phyloP scores from a whole-genome alignment of 441 rosid genomes.

The Corymbia calophylla region DNA sequence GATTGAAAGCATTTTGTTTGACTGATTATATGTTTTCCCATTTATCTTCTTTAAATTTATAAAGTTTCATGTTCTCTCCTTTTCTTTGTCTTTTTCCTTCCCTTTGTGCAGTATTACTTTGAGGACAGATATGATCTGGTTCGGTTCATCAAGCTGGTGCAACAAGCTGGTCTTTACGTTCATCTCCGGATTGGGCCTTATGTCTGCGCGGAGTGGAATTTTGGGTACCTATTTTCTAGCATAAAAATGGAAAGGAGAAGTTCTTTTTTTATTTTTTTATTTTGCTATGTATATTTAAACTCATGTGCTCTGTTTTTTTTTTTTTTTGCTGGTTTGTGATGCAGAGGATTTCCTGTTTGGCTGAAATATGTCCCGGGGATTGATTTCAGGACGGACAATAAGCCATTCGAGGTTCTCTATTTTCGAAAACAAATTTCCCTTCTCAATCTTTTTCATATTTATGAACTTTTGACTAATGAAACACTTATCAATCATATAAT shows the following conservation, averaged over 20 bases:
- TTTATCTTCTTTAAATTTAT: neutral
- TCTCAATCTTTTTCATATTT: neutral
- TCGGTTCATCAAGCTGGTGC: constrained; percentile 3
- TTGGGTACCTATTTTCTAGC: neutral
- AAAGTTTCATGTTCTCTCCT: neutral
- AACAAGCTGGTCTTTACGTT: constrained; percentile 4
- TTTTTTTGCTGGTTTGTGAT: neutral
- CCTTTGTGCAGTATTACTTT: neutral
- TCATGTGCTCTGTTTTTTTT: neutral
- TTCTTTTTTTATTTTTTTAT: neutral
- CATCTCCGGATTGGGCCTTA: constrained; percentile 12
- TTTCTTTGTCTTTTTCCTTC: neutral
- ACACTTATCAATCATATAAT: neutral
- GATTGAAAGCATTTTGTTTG: neutral
- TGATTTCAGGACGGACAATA: constrained; percentile 1
- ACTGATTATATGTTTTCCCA: neutral
- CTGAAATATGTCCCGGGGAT: constrained; percentile 8
- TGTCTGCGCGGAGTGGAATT: constrained; percentile 9
- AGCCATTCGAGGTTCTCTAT: constrained; percentile 1
- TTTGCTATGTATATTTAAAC: neutral
- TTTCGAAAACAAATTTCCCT: neutral
- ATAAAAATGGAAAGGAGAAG: neutral
- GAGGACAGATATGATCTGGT: constrained; percentile 5
- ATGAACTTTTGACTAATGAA: neutral
- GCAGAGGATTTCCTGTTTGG: constrained; percentile 12